phyloP scores from a whole-genome alignment of 352 stramenopile species.

The Phytopythium boreale region DNA sequence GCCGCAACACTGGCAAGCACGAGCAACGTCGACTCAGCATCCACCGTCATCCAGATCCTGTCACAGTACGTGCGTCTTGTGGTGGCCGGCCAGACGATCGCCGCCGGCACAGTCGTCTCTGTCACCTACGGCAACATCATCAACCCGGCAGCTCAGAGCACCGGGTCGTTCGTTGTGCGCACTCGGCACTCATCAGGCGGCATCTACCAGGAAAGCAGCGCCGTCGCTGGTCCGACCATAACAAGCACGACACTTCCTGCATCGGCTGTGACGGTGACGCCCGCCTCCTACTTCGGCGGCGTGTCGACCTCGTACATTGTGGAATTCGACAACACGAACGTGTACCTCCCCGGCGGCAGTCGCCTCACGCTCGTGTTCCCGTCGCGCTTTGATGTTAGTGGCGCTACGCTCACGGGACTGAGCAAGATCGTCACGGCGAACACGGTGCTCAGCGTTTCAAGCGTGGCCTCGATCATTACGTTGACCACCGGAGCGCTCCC shows the following conservation, averaged over 20 bases:
- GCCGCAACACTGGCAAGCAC: constrained; percentile 16
- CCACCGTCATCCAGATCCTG: constrained; percentile 22
- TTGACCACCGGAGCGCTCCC: constrained; percentile 33
- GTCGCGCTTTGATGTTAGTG: constrained; percentile 29
- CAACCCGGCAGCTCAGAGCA: constrained; percentile 40
- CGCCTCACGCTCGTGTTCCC: constrained; percentile 46
- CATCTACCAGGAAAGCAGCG: constrained; percentile 39
- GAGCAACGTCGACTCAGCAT: constrained; percentile 23
- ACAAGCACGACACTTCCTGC: constrained; percentile 25
- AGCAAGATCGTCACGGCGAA: constrained; percentile 34
- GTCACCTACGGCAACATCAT: constrained; percentile 49
- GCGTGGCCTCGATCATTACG: constrained; percentile 10
- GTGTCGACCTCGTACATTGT: constrained; percentile 36
- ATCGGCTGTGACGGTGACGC: constrained; percentile 28
- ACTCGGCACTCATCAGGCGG: constrained; percentile 32
- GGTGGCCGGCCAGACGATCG: constrained; percentile 26
- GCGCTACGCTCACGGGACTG: constrained; percentile 16
- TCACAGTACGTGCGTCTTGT: constrained; percentile 35
- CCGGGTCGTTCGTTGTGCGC: constrained; percentile 33
- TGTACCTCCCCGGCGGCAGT: constrained; percentile 35
- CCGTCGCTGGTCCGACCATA: constrained; percentile 21
- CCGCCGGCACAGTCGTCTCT: constrained; percentile 20
- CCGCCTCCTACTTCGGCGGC: constrained; percentile 39
- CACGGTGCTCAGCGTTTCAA: constrained; percentile 17
- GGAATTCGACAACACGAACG: constrained; percentile 36